Conservation (phyloP, 306 rosid genomes). For the Rosa persica region DNA sequence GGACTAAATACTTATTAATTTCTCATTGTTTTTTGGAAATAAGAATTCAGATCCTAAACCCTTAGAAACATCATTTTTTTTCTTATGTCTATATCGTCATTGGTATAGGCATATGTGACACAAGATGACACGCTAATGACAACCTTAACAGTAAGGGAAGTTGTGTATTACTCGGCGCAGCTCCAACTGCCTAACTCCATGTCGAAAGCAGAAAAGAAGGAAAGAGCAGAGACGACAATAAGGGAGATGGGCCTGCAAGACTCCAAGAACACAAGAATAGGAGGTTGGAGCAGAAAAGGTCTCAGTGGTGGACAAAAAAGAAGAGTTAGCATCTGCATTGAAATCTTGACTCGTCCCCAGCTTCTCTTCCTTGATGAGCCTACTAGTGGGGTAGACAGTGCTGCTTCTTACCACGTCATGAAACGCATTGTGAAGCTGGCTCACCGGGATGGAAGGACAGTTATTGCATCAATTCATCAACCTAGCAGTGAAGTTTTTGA, state of each 20-base stretch:
- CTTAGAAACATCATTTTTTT: neutral
- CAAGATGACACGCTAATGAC: slow-evolving; percentile 61
- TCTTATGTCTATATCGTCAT: neutral
- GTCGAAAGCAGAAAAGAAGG: slow-evolving; percentile 58
- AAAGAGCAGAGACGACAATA: slow-evolving; percentile 49
- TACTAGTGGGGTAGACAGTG: slow-evolving; percentile 76
- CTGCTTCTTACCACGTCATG: slow-evolving; percentile 73
- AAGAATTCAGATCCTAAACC: too few relatives aligned
- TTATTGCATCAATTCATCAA: slow-evolving; percentile 64
- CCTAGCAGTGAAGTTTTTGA: slow-evolving; percentile 65
- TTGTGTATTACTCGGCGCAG: slow-evolving; percentile 57
- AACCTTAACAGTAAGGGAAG: slow-evolving; percentile 55
- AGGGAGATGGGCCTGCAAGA: slow-evolving; percentile 64
- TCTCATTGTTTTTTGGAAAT: too few relatives aligned
- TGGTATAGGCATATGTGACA: slow-evolving; percentile 58
- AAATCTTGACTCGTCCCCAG: slow-evolving; percentile 54
- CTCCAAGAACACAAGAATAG: slow-evolving; percentile 60
- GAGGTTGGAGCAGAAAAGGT: slow-evolving; percentile 55
- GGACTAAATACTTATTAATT: too few relatives aligned
- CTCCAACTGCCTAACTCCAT: slow-evolving; percentile 59
- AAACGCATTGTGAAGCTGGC: slow-evolving; percentile 45
- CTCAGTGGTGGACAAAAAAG: slow-evolving; percentile 71
- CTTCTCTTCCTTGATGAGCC: slow-evolving; percentile 84
- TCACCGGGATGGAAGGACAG: slow-evolving; percentile 47
- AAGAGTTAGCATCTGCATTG: slow-evolving; percentile 75